Percentiles rank a stretch among this genome's conserved stretches.
These are phyloP conservation scores for Coemansia sp. DNA, from an alignment of 192 early-diverging fungal species.

Conservation along the genomic window DNA sequence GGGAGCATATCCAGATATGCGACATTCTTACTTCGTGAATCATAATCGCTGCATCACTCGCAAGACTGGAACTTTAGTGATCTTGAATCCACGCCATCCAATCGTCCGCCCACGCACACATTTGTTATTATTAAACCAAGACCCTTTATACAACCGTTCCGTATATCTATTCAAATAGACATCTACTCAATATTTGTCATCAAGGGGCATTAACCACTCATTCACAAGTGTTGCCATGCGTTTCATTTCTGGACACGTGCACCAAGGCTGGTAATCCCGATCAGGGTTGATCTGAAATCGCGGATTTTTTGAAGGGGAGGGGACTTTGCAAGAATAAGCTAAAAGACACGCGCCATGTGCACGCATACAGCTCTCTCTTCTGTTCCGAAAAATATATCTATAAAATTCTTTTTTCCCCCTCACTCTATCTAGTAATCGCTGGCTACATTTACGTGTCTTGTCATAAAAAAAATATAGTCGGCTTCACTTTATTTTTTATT, in stretches of 20 bases:
- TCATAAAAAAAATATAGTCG: neutral
- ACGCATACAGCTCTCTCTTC: neutral
- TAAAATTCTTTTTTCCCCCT: neutral
- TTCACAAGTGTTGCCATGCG: neutral
- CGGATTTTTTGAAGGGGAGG: neutral
- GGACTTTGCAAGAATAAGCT: neutral
- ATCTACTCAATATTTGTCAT: neutral
- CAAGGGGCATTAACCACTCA: neutral
- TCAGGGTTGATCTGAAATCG: neutral
- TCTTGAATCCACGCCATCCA: neutral
- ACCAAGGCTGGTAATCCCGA: neutral
- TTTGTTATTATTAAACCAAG: neutral
- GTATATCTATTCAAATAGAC: neutral
- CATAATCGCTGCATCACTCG: neutral
- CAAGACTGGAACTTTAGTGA: neutral
- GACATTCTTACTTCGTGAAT: slow-evolving; percentile 28
- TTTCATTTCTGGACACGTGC: neutral
- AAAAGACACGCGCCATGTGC: neutral
- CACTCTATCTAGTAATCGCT: neutral
- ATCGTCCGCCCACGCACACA: neutral
- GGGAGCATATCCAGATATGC: slow-evolving; percentile 52
- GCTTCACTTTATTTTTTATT: neutral
- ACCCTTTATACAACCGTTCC: neutral
- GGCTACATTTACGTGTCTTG: neutral
- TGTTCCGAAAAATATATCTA: neutral